A percentile compares a stretch with the other conserved stretches of the same genome.
Conservation (phyloP, 768 basidiomycete species). For the Boletus rubescentipes region DNA sequence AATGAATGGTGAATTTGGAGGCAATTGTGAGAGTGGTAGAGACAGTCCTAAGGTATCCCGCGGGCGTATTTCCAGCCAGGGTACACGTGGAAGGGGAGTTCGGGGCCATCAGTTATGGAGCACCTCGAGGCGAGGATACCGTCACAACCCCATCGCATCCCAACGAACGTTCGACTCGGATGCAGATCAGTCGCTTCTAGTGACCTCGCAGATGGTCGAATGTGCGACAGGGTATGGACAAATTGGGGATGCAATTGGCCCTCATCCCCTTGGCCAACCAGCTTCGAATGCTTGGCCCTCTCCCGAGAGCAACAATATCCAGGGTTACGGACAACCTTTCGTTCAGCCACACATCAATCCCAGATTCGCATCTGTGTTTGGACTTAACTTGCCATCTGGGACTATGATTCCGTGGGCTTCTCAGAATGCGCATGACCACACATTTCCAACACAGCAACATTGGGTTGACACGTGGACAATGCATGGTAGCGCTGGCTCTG, state of each 20-base stretch:
- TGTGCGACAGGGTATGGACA: conserved; percentile 45
- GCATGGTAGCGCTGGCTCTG: conserved; percentile 26
- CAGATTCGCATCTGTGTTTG: conserved; percentile 68
- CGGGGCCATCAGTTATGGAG: conserved; percentile 17
- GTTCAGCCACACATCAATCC: conserved; percentile 88
- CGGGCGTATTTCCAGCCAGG: conserved; percentile 28
- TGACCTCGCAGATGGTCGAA: conserved; percentile 49
- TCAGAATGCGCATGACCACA: conserved; percentile 14
- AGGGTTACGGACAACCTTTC: conserved; percentile 28
- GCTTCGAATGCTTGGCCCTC: conserved; percentile 19
- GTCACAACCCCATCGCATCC: conserved; percentile 12
- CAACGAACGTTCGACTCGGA: conserved; percentile 33
- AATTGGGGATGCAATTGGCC: conserved; percentile 23
- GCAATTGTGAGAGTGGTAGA: conserved; percentile 24
- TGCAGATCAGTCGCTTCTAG: conserved; percentile 34
- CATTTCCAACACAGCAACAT: conserved; percentile 9
- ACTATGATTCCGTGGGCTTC: conserved; percentile 25
- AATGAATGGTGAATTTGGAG: conserved; percentile 3
- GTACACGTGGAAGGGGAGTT: conserved; percentile 26
- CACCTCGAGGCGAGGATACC: conserved; percentile 19
- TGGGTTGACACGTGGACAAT: conserved; percentile 43
- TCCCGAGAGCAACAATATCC: conserved; percentile 7
- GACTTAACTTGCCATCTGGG: conserved; percentile 38
- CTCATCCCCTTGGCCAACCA: conserved; percentile 13
- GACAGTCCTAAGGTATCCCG: not conserved